Percentiles rank a stretch among this genome's conserved stretches.
These are phyloP conservation scores for Paulownia fortunei DNA, from an alignment of 257 asterid species.

Conservation along the genomic window DNA sequence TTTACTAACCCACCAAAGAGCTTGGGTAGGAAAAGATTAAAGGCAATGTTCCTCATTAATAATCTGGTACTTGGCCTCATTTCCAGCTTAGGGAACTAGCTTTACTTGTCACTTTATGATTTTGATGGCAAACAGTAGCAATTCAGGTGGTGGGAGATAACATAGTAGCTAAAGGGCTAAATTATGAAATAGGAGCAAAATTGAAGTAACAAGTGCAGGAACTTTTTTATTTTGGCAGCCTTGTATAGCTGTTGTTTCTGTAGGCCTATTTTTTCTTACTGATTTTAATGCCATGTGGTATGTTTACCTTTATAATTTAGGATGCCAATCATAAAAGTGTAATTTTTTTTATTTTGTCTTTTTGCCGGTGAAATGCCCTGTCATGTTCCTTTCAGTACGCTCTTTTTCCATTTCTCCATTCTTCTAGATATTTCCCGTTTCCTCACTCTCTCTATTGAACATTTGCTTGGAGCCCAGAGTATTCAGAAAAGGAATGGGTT, in stretches of 20 bases:
- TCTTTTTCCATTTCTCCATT: too few species aligned
- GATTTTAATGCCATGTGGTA: too few species aligned
- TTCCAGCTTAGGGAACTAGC: neutral
- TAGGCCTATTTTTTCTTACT: too few species aligned
- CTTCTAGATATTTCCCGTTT: too few species aligned
- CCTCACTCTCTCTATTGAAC: too few species aligned
- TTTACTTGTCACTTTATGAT: neutral
- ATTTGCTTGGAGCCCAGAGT: too few species aligned
- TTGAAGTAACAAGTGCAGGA: neutral
- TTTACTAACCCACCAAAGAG: neutral
- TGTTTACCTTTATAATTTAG: too few species aligned
- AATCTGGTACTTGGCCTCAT: neutral
- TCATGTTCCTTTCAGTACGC: too few species aligned
- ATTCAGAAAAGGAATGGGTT: too few species aligned
- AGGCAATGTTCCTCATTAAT: neutral
- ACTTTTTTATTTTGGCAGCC: neutral
- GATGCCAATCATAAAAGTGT: too few species aligned
- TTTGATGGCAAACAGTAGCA: neutral
- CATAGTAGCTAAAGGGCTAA: neutral
- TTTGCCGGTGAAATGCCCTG: too few species aligned
- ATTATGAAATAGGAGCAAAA: neutral
- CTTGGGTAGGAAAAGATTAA: neutral
- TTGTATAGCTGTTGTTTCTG: neutral
- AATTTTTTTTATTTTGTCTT: too few species aligned
- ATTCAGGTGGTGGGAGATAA: neutral